phyloP scores from a whole-genome alignment of 345 rosid species.

The Salix arbutifolia region DNA sequence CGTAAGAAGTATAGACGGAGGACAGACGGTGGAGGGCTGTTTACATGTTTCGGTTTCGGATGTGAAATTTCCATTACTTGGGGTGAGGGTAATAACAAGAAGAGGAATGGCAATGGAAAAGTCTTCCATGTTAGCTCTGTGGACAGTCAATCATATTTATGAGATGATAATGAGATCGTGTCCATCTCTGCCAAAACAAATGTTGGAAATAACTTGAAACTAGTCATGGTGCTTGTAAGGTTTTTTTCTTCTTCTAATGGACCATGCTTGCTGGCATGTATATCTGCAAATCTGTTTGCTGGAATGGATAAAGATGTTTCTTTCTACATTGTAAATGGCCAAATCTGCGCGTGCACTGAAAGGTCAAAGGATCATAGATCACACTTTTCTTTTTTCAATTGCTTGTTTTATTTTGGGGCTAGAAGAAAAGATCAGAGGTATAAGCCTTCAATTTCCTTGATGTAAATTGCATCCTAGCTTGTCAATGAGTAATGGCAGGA shows the following conservation, averaged over 20 bases:
- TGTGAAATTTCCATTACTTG: conserved; percentile 81
- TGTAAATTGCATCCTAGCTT: background rate
- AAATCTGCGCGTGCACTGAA: background rate
- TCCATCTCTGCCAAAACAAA: background rate
- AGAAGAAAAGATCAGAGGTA: background rate
- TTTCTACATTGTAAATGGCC: background rate
- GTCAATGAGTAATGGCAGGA: background rate
- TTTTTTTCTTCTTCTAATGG: background rate
- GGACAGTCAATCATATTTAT: conserved; percentile 20
- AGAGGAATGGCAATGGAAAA: conserved; percentile 29
- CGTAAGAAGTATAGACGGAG: conserved; percentile 19
- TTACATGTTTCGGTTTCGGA: conserved; percentile 83
- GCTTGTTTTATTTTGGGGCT: background rate
- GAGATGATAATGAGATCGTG: background rate
- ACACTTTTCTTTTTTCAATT: background rate
- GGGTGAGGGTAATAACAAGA: conserved; percentile 49
- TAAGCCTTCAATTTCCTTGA: background rate
- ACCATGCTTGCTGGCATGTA: background rate
- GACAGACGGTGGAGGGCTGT: conserved; percentile 38
- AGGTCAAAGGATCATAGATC: background rate
- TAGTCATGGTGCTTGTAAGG: background rate
- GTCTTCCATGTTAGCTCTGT: conserved; percentile 45
- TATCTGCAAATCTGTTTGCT: background rate
- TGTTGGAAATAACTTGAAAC: background rate
- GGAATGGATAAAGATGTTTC: background rate